Evolutionary conservation across 768 basidiomycete species (phyloP).

Genomic region (Cystofilobasidium ferigula): DNA sequence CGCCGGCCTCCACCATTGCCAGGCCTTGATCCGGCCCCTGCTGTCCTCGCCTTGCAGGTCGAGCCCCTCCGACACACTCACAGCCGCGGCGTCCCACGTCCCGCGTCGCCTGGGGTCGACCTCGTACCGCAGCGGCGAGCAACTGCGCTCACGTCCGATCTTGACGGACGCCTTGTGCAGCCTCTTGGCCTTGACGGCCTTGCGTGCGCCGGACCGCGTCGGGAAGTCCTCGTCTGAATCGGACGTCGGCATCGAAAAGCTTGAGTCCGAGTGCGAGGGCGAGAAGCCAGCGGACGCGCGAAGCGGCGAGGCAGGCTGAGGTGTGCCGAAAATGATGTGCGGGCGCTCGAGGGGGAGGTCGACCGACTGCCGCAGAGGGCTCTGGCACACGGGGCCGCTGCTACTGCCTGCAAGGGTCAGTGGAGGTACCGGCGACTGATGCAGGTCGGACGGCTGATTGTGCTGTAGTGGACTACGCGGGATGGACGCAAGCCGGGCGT

Average conservation of each 20-base stretch:
- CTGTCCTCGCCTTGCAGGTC: not conserved
- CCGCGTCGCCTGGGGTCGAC: not conserved
- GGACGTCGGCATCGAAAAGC: not conserved
- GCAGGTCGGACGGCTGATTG: not conserved
- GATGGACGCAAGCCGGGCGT: not conserved
- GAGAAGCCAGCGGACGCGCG: not conserved
- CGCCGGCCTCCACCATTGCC: not conserved
- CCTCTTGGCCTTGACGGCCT: not conserved
- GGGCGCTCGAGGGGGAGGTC: not conserved
- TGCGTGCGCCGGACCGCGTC: not conserved
- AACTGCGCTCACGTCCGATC: not conserved
- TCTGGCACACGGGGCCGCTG: not conserved
- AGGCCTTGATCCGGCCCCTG: not conserved
- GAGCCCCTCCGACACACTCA: not conserved
- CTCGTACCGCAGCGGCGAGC: not conserved
- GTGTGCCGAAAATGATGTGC: not conserved
- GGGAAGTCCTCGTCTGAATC: slow-evolving; percentile 5
- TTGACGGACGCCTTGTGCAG: not conserved
- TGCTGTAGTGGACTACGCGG: not conserved
- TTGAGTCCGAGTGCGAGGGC: not conserved
- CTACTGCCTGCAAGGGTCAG: not conserved
- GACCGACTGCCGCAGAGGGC: not conserved
- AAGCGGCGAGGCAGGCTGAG: not conserved
- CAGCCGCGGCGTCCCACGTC: too few relatives aligned
- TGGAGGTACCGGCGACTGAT: not conserved